Evolutionary conservation across 2,329 filamentous ascomycete species (phyloP).

Genomic region (Ophiostoma montium): DNA sequence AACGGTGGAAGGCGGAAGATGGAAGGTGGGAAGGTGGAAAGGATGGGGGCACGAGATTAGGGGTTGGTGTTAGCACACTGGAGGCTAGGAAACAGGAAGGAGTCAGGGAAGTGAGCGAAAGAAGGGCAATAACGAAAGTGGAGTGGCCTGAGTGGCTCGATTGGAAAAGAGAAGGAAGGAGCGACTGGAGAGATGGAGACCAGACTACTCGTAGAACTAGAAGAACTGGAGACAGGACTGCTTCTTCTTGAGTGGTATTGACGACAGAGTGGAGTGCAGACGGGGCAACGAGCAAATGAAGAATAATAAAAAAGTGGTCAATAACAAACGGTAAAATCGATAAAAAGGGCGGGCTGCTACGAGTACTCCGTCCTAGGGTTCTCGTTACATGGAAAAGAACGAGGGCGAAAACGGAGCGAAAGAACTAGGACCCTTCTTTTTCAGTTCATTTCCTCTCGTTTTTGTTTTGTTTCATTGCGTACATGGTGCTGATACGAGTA

Average conservation of each 20-base stretch:
- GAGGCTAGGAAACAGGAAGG: background rate
- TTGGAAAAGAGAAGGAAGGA: background rate
- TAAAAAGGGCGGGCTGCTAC: background rate
- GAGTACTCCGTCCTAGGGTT: no score
- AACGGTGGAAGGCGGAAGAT: background rate
- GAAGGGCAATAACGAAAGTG: no score
- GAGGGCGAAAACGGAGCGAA: no score
- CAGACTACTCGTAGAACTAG: no score
- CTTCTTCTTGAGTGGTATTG: background rate
- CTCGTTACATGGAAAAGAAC: no score
- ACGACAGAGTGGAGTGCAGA: background rate
- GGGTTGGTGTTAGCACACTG: background rate
- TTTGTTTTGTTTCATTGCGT: no score
- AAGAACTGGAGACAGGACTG: no score
- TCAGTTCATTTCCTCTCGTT: no score
- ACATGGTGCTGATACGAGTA: no score
- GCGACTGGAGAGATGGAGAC: background rate
- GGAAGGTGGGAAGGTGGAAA: background rate
- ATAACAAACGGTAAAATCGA: background rate
- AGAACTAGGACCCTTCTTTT: no score
- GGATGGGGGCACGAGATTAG: background rate
- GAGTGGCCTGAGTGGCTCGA: no score
- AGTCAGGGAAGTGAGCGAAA: background rate
- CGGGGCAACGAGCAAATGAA: background rate
- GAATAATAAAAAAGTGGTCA: background rate